phyloP scores from a whole-genome alignment of 2,329 filamentous ascomycete species.

The Colletotrichum kahawae region DNA sequence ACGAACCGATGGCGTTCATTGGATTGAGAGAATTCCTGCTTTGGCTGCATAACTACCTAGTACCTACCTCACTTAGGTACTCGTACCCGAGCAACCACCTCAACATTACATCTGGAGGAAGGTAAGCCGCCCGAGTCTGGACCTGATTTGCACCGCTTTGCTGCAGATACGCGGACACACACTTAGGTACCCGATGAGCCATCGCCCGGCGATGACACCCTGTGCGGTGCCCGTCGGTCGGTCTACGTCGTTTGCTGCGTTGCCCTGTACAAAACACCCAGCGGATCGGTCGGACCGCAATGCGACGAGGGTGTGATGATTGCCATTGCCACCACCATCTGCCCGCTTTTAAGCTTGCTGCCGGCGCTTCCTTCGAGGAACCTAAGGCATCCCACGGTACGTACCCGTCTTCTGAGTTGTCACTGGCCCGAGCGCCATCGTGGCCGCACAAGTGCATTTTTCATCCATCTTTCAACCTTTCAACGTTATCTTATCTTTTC shows the following conservation, averaged over 20 bases:
- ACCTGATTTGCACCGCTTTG: not conserved
- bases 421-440: not conserved
- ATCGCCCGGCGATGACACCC: not conserved
- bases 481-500: conserved; percentile 6
- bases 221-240: not conserved
- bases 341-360: conserved; percentile 4
- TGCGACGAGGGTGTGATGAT: not conserved
- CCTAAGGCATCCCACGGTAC: not conserved
- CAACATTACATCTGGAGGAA: not conserved
- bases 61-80: not conserved
- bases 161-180: not conserved
- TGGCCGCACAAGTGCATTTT: not conserved
- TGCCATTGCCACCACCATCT: not conserved
- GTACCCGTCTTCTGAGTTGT: not conserved
- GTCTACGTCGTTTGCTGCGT: not conserved
- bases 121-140: not conserved
- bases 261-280: conserved; percentile 2
- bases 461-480: not conserved
- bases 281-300: conserved; percentile 10
- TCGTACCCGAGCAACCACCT: not conserved
- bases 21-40: not conserved
- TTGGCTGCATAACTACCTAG: not conserved
- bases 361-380: not conserved
- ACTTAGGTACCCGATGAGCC: not conserved
- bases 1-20: not conserved